These are phyloP conservation scores for Francoa sonchifolia DNA, from an alignment of 441 rosid genomes.

Conservation along the genomic window DNA sequence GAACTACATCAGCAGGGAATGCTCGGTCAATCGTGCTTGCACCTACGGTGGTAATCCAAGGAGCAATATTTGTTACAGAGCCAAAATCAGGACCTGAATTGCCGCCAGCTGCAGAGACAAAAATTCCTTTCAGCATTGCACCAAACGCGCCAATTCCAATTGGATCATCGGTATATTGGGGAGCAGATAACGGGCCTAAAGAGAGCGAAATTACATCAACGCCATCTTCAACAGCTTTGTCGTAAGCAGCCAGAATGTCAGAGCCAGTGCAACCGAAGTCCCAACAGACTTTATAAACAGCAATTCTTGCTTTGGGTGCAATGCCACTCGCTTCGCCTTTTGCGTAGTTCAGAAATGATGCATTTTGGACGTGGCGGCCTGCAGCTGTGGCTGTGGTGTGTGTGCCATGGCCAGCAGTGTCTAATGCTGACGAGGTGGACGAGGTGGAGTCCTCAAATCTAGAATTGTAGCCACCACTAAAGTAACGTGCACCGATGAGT, in stretches of 20 bases:
- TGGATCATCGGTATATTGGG: neutral
- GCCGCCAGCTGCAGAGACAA: constrained; percentile 21
- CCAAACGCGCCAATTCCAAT: constrained; percentile 22
- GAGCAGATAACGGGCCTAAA: neutral
- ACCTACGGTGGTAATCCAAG: constrained; percentile 31
- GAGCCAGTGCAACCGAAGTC: neutral
- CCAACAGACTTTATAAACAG: constrained; percentile 28
- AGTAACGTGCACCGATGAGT: constrained; percentile 22
- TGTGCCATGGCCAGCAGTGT: constrained; percentile 21
- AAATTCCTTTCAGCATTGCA: constrained; percentile 24
- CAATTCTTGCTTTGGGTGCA: constrained; percentile 28
- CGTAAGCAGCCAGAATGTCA: constrained; percentile 26
- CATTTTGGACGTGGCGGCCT: constrained; percentile 10
- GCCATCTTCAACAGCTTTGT: constrained; percentile 29
- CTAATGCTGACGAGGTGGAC: constrained; percentile 14
- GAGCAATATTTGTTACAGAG: constrained; percentile 20
- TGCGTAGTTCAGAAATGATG: constrained; percentile 16
- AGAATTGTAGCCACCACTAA: neutral
- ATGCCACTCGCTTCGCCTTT: constrained; percentile 24
- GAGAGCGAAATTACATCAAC: constrained; percentile 27
- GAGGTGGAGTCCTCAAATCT: neutral
- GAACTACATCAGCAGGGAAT: constrained; percentile 18
- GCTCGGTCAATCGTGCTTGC: constrained; percentile 22
- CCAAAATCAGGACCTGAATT: constrained; percentile 10
- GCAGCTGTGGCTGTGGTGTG: constrained; percentile 26